A percentile compares a stretch with the other conserved stretches of the same genome.
Conservation (phyloP, 2,329 filamentous ascomycete species). For the Didymella exigua region DNA sequence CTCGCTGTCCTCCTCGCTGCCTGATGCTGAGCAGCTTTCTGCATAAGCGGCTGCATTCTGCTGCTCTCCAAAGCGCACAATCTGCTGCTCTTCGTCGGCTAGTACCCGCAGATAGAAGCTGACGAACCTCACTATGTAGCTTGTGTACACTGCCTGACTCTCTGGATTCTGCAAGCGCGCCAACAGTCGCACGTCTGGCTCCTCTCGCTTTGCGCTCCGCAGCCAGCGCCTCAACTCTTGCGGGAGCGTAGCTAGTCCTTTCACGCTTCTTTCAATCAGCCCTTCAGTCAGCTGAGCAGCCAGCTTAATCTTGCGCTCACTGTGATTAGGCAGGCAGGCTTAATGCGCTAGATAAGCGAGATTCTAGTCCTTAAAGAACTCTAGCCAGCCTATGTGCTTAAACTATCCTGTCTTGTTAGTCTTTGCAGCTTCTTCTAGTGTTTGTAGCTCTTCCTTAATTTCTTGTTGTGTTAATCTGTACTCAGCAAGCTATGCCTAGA, state of each 20-base stretch:
- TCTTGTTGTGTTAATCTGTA: neutral
- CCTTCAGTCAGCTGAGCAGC: neutral
- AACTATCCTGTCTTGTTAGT: slow-evolving; percentile 2
- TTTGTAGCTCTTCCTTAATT: neutral
- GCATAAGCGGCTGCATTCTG: neutral
- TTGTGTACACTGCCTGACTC: neutral
- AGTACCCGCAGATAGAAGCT: neutral
- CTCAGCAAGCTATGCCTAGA: neutral
- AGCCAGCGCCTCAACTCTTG: neutral
- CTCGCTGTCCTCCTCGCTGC: too few species aligned
- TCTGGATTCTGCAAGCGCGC: too few species aligned
- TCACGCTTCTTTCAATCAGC: too few species aligned
- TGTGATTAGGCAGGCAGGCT: neutral
- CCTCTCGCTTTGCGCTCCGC: neutral
- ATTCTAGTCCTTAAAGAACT: slow-evolving; percentile 1
- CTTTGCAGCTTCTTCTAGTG: neutral
- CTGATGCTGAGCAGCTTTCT: neutral
- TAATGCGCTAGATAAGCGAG: neutral
- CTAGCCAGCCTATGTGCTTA: neutral
- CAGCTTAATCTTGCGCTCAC: neutral
- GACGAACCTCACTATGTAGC: neutral
- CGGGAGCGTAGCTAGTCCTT: too few species aligned
- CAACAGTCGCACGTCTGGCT: neutral
- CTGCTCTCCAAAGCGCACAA: neutral
- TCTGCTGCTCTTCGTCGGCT: neutral